Evolutionary conservation across 306 rosid species (phyloP), one percentile per base, ranked within the genome.

Genomic region (Glycine latifolia): DNA sequence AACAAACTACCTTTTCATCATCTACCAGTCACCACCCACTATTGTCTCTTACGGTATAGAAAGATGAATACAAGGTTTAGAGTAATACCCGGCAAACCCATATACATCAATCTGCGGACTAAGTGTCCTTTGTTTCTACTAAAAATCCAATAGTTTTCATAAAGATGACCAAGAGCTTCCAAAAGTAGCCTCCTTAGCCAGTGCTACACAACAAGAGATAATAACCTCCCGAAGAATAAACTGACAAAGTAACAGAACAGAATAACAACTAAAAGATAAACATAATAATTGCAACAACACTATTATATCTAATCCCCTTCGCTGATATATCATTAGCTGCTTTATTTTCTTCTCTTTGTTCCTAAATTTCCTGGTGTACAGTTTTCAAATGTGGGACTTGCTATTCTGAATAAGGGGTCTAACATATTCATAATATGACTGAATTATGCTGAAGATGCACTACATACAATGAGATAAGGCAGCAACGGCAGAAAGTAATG

Each of bases 401-500:
- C 10, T 66, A 39, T 67, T 47, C 12, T 47, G 52, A 73, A 68
- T 47, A 10, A 59, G 37, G 39, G 66, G 66, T 59, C 39, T 59
- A 59, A 47, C 52, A 47, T 3, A 44, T 47, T 47, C 52, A 47
- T 47, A 8, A 47, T n/a, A 60, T 71, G 16, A 61, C 44, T 53
- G 72, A 74, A 75, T n/a, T 35, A 81, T 67, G 76, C 65, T 76
- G 53, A 85, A 84, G 71, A 70, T 43, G 55, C n/a, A 83, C 71
- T 63, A 72, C 95, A 87, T 89, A 94, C 98, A 76, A 79, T 94
- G 90, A 82, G 91, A 91, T 71, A 92, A 90, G 69, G 97, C 97
- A 66, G 97, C 91, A 81, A 90, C 87, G 10, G 91, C 97, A 65
- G 98, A 94, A 54, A 92, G 92, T 86, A 92, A 85, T 47, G 97